Conservation (phyloP, 495 filamentous ascomycete species). For the Penicillium lividum region DNA sequence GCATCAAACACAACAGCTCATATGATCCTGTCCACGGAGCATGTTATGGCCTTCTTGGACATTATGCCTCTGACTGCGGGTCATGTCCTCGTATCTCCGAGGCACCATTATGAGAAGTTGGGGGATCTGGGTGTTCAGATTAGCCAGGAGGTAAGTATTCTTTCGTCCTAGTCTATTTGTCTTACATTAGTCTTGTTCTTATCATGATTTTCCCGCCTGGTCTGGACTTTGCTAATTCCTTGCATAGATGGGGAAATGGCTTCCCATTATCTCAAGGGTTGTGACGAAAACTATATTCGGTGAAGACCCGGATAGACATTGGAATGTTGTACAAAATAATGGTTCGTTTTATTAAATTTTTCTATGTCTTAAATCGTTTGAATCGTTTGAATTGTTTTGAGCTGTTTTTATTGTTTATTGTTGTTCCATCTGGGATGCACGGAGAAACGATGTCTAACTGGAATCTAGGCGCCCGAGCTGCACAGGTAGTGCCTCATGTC, state of each 20-base stretch:
- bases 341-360: conserved; percentile 45
- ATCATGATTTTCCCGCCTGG: not conserved
- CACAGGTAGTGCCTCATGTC: conserved; percentile 87
- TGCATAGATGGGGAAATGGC: conserved; percentile 61
- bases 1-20: conserved; percentile 50
- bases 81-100: conserved; percentile 75
- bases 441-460: conserved; percentile 8
- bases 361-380: no score
- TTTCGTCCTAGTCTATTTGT: not conserved
- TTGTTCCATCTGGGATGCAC: not conserved
- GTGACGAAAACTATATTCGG: conserved; percentile 55
- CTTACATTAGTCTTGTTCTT: not conserved
- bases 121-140: conserved; percentile 59
- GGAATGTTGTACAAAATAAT: conserved; percentile 95
- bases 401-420: not conserved
- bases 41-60: conserved; percentile 83
- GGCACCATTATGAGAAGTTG: conserved; percentile 70
- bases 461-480: conserved; percentile 66
- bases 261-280: conserved; percentile 72
- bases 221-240: not conserved
- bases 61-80: conserved; percentile 80
- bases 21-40: conserved; percentile 70
- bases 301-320: conserved; percentile 43
- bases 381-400: not conserved
- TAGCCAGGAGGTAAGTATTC: conserved; percentile 50